Percentiles rank a stretch among this genome's conserved stretches.
Conservation (phyloP, 2,329 filamentous ascomycete species). For the Thelonectria olida region DNA sequence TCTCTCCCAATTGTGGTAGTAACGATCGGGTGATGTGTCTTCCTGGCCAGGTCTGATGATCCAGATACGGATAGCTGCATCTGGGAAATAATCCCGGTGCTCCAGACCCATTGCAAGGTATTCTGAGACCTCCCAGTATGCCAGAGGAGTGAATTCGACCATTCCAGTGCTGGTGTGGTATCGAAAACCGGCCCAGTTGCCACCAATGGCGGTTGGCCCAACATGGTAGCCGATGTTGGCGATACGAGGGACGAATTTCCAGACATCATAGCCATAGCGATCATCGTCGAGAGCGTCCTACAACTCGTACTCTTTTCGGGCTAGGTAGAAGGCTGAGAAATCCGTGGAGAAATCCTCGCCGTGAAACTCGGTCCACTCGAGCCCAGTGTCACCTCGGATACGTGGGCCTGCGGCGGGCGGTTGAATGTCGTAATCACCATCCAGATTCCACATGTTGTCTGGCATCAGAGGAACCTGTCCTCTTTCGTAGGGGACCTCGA, state of each 20-base stretch:
- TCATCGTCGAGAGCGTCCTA: too few relatives aligned
- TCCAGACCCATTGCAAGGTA: background rate
- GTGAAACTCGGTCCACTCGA: too few relatives aligned
- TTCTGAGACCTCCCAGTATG: constrained; percentile 13
- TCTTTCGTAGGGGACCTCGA: too few relatives aligned
- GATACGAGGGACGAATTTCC: background rate
- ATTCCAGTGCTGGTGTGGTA: constrained; percentile 8
- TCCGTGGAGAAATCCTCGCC: too few relatives aligned
- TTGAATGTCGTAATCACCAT: too few relatives aligned
- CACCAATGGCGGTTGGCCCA: background rate
- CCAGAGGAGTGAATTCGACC: constrained; percentile 22
- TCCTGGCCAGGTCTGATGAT: constrained; percentile 16
- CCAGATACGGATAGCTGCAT: constrained; percentile 20
- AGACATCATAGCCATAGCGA: too few relatives aligned
- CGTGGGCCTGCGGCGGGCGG: too few relatives aligned
- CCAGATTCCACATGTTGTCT: too few relatives aligned
- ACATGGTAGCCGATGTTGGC: constrained; percentile 3
- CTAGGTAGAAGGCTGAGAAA: too few relatives aligned
- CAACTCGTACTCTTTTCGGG: too few relatives aligned
- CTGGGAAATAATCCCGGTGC: background rate
- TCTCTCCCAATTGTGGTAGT: constrained; percentile 21
- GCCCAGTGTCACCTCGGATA: too few relatives aligned
- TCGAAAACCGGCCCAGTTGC: constrained; percentile 31
- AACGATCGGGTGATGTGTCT: background rate
- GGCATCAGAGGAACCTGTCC: too few relatives aligned